phyloP scores from a whole-genome alignment of 2,329 filamentous ascomycete genomes.

The Xylariaceae sp. region DNA sequence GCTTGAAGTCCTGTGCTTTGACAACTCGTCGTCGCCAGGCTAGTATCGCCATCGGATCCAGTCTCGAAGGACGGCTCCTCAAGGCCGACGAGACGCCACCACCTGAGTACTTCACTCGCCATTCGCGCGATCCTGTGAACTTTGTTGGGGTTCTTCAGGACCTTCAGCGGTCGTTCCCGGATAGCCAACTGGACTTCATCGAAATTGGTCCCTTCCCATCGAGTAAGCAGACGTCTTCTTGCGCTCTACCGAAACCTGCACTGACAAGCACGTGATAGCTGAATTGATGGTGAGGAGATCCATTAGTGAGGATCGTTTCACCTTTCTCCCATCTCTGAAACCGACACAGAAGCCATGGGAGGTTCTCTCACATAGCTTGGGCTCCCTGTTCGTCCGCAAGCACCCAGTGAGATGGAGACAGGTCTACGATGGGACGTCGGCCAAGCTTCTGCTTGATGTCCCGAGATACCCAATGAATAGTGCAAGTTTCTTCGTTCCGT shows the following conservation, averaged over 20 bases:
- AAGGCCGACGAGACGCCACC: neutral
- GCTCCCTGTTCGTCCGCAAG: slow-evolving; percentile 1
- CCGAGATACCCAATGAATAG: slow-evolving; percentile 13
- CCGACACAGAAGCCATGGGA: slow-evolving; percentile 10
- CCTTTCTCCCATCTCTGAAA: slow-evolving; percentile 2
- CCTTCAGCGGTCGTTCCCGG: slow-evolving; percentile 3
- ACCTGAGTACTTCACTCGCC: slow-evolving; percentile 19
- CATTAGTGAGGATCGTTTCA: neutral
- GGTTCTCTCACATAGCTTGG: slow-evolving; percentile 8
- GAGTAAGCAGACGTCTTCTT: slow-evolving; percentile 9
- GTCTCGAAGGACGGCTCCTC: slow-evolving; percentile 12
- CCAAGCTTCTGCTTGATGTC: slow-evolving; percentile 5
- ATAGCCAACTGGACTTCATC: slow-evolving; percentile 8
- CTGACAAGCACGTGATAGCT: neutral
- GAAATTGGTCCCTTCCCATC: slow-evolving; percentile 20
- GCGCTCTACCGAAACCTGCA: neutral
- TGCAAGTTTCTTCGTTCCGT: slow-evolving; percentile 12
- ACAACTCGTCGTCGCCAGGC: neutral
- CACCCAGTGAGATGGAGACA: slow-evolving; percentile 11
- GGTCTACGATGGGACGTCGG: slow-evolving; percentile 6
- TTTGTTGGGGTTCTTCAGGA: slow-evolving; percentile 18
- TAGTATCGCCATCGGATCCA: slow-evolving; percentile 15
- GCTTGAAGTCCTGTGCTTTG: slow-evolving; percentile 9
- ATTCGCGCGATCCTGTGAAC: slow-evolving; percentile 24
- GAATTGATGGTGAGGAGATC: slow-evolving; percentile 4